These are phyloP conservation scores for Phytophthora quininea DNA, from an alignment of 352 stramenopile genomes.

Conservation along the genomic window DNA sequence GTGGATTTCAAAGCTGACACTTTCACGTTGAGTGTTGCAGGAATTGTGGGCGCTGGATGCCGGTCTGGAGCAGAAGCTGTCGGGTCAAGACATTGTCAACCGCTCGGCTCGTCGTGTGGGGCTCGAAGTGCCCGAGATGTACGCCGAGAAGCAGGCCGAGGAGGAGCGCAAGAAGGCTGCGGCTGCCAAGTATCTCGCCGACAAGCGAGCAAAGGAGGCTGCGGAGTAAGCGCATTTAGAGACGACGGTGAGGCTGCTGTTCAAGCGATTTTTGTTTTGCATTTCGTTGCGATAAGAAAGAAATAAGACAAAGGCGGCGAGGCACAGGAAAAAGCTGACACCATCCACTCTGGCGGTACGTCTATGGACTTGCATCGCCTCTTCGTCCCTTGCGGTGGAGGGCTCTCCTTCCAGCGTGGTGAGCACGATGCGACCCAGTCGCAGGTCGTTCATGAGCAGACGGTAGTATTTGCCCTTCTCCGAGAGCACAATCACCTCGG, in stretches of 20 bases:
- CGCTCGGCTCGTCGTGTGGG: conserved; percentile 77
- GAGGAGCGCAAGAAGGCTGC: conserved; percentile 42
- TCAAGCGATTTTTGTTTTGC: conserved; percentile 19
- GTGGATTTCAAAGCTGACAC: conserved; percentile 11
- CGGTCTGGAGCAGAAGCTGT: conserved; percentile 70
- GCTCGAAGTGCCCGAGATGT: conserved; percentile 79
- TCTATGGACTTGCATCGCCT: conserved; percentile 54
- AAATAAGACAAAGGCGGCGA: conserved; percentile 35
- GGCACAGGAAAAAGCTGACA: conserved; percentile 26
- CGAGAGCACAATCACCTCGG: conserved; percentile 78
- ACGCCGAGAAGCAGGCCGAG: conserved; percentile 58
- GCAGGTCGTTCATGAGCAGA: conserved; percentile 80
- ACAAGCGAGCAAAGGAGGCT: conserved; percentile 54
- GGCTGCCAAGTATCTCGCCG: conserved; percentile 60
- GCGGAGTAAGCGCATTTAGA: conserved; percentile 16
- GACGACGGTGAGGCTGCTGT: conserved; percentile 34
- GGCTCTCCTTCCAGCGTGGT: conserved; percentile 62
- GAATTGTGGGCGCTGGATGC: conserved; percentile 77
- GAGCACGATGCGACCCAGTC: conserved; percentile 65
- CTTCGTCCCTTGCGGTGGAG: conserved; percentile 50
- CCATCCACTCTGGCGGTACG: conserved; percentile 14
- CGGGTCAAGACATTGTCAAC: conserved; percentile 75
- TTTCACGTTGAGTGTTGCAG: conserved; percentile 32
- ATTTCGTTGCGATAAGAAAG: conserved; percentile 35
- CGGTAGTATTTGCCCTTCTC: conserved; percentile 82